A percentile compares a stretch with the other conserved stretches of the same genome.
Conservation (phyloP, 2,329 filamentous ascomycete species). For the Fusarium nematophilum region DNA sequence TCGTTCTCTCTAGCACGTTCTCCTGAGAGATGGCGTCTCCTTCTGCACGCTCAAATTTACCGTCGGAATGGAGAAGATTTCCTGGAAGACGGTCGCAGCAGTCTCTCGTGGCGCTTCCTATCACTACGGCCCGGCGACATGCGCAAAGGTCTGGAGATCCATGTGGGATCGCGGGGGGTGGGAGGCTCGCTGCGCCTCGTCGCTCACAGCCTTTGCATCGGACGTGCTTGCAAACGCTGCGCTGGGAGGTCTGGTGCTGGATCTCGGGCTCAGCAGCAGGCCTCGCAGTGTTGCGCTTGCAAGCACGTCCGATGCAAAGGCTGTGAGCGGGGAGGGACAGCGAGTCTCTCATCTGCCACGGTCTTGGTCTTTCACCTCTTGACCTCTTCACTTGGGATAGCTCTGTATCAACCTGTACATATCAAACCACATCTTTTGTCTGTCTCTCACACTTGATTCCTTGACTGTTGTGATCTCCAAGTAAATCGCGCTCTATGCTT, state of each 20-base stretch:
- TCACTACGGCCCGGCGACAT: slow-evolving; percentile 68
- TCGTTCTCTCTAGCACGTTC: too few relatives aligned
- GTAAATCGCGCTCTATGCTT: background rate
- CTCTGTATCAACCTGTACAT: background rate
- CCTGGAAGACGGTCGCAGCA: slow-evolving; percentile 68
- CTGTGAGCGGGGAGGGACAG: background rate
- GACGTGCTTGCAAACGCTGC: slow-evolving; percentile 12
- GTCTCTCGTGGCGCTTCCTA: slow-evolving; percentile 64
- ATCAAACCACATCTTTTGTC: slow-evolving; percentile 7
- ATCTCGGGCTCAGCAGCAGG: slow-evolving; percentile 24
- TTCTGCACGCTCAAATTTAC: background rate
- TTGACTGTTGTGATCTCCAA: background rate
- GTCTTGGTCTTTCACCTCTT: too few relatives aligned
- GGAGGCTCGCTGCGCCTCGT: too few relatives aligned
- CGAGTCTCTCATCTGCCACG: background rate
- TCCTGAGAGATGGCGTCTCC: too few relatives aligned
- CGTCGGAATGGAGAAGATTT: slow-evolving; percentile 41
- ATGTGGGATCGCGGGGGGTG: too few relatives aligned
- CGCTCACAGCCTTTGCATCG: too few relatives aligned
- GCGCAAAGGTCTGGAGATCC: too few relatives aligned
- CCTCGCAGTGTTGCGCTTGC: slow-evolving; percentile 13
- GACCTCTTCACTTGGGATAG: too few relatives aligned
- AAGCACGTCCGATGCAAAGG: slow-evolving; percentile 4
- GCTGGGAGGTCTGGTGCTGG: slow-evolving; percentile 3
- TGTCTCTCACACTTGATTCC: background rate